phyloP scores from a whole-genome alignment of 1,284 basidiomycete genomes.

The Heliocybe sulcata region DNA sequence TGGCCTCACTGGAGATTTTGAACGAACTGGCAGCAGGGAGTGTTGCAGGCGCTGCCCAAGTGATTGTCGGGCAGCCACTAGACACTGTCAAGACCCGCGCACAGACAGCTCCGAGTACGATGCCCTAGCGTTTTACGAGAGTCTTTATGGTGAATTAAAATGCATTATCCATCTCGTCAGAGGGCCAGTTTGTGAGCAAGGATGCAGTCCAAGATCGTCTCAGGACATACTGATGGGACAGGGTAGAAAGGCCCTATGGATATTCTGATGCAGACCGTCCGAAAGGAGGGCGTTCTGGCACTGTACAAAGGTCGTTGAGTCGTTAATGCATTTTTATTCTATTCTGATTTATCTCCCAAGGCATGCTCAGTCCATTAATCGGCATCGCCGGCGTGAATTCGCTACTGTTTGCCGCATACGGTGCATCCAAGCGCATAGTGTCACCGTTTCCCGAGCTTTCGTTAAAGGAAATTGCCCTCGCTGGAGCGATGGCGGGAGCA shows the following conservation, averaged over 20 bases:
- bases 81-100: conserved; percentile 85
- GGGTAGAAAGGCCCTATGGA: conserved; percentile 88
- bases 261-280: conserved; percentile 72
- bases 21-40: conserved; percentile 77
- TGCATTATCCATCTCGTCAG: conserved; percentile 26
- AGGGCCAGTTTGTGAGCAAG: conserved; percentile 72
- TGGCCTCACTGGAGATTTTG: conserved; percentile 32
- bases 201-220: not conserved
- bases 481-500: conserved; percentile 89
- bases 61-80: conserved; percentile 81
- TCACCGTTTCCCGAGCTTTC: conserved; percentile 84
- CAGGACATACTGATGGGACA: not conserved
- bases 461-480: conserved; percentile 73
- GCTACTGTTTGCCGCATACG: conserved; percentile 89
- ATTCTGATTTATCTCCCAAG: conserved; percentile 18
- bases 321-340: not conserved
- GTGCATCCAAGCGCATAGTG: conserved; percentile 72
- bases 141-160: not conserved
- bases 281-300: conserved; percentile 86
- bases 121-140: conserved; percentile 5
- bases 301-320: conserved; percentile 75
- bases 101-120: conserved; percentile 67
- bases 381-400: conserved; percentile 98
- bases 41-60: conserved; percentile 72
- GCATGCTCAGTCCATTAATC: conserved; percentile 86